Conservation (phyloP, 257 asterid species). For the Prunella vulgaris region DNA sequence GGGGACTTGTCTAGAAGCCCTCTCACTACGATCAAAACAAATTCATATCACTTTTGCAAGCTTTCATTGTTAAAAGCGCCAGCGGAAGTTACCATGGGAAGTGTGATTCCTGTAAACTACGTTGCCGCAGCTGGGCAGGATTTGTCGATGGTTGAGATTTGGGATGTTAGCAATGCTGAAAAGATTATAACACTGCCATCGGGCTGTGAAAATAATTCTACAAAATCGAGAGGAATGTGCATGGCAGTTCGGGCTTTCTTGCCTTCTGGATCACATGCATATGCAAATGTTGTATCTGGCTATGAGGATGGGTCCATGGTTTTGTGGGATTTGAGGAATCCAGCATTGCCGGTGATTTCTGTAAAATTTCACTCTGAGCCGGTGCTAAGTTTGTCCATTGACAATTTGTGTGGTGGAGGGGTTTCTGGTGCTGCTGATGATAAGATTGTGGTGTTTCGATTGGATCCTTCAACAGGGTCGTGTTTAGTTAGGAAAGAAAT, state of each 20-base stretch:
- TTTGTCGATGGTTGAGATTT: slow-evolving; percentile 71
- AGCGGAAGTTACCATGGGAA: background rate
- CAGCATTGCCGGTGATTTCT: slow-evolving; percentile 56
- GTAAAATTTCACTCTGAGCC: slow-evolving; percentile 87
- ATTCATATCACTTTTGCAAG: slow-evolving; percentile 90
- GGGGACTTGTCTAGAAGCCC: slow-evolving; percentile 70
- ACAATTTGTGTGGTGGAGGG: slow-evolving; percentile 65
- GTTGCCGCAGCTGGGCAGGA: slow-evolving; percentile 74
- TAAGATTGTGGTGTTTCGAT: slow-evolving; percentile 49
- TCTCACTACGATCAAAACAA: slow-evolving; percentile 55
- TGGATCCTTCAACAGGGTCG: slow-evolving; percentile 59
- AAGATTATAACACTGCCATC: slow-evolving; percentile 32
- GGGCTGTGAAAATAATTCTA: slow-evolving; percentile 28
- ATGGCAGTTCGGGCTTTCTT: slow-evolving; percentile 70
- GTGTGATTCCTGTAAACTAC: slow-evolving; percentile 26
- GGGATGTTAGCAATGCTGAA: slow-evolving; percentile 64
- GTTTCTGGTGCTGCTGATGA: slow-evolving; percentile 88
- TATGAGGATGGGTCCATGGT: slow-evolving; percentile 93
- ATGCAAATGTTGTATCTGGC: slow-evolving; percentile 56
- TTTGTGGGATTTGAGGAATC: slow-evolving; percentile 88
- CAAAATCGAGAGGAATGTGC: slow-evolving; percentile 77
- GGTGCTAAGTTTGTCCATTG: slow-evolving; percentile 61
- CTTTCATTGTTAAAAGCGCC: slow-evolving; percentile 45
- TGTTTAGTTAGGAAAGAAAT: slow-evolving; percentile 71
- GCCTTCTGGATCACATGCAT: slow-evolving; percentile 50